These are phyloP conservation scores for Taphrina communis DNA, from an alignment of 1,139 yeast genomes.

Conservation along the genomic window DNA sequence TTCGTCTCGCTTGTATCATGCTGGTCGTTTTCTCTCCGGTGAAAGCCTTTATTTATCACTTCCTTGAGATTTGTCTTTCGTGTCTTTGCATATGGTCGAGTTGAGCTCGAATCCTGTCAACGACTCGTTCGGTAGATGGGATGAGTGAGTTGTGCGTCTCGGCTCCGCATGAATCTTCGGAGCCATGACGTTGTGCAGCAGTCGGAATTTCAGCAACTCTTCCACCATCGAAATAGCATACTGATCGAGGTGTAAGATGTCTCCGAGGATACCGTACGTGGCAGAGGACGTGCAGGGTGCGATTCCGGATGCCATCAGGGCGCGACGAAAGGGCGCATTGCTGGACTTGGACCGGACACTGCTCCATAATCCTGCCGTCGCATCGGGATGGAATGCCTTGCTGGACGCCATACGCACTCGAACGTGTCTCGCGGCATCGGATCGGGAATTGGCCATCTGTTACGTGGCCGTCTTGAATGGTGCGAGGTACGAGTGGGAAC, in stretches of 20 bases:
- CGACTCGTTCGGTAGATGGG: too few species aligned
- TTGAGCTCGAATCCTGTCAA: too few species aligned
- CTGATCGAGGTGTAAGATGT: not conserved
- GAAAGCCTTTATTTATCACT: too few species aligned
- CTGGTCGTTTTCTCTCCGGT: not conserved
- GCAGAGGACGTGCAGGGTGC: constrained; percentile 1
- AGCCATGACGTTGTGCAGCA: too few species aligned
- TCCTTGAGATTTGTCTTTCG: too few species aligned
- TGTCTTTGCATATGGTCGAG: too few species aligned
- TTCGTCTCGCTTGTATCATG: constrained; percentile 1
- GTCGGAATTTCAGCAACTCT: too few species aligned
- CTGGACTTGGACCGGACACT: constrained; percentile 33
- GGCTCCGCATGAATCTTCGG: too few species aligned
- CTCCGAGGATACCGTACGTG: constrained; percentile 34
- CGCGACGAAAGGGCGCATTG: constrained; percentile 27
- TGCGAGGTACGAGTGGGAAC: constrained; percentile 36
- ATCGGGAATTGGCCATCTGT: constrained; percentile 27
- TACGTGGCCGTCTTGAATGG: constrained; percentile 32
- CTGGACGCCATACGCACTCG: constrained; percentile 15
- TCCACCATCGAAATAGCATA: too few species aligned
- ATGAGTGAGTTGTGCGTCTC: too few species aligned
- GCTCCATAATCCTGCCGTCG: constrained; percentile 22
- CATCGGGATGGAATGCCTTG: constrained; percentile 34
- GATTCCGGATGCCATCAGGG: constrained; percentile 25
- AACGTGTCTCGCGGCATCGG: constrained; percentile 10